Conservation (phyloP, 2,329 filamentous ascomycete genomes). For the Colletotrichum tabaci region DNA sequence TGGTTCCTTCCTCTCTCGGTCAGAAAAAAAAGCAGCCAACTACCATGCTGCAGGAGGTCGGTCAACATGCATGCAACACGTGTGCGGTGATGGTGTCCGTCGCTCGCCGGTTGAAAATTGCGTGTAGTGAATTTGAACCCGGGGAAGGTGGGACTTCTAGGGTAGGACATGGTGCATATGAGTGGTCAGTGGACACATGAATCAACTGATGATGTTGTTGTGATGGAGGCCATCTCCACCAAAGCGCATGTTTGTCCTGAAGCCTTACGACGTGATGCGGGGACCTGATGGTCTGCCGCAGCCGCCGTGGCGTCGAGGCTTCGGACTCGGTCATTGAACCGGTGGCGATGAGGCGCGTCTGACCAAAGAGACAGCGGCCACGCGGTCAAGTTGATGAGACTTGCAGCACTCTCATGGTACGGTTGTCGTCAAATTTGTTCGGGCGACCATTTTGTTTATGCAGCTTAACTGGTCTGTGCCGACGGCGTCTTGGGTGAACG, state of each 20-base stretch:
- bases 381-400: background rate
- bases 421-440: constrained; percentile 13
- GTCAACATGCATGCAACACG: background rate
- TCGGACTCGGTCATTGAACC: background rate
- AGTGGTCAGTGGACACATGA: background rate
- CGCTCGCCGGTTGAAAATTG: constrained; percentile 12
- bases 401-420: background rate
- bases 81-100: background rate
- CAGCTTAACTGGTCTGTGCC: constrained; percentile 36
- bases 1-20: background rate
- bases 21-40: background rate
- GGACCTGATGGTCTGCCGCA: background rate
- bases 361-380: background rate
- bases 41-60: constrained; percentile 5
- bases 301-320: background rate
- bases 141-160: background rate
- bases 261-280: background rate
- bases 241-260: background rate
- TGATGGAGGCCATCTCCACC: background rate
- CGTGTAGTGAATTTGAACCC: background rate
- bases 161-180: background rate
- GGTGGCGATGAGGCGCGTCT: background rate
- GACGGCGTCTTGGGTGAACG: background rate
- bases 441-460: constrained; percentile 2
- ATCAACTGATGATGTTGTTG: background rate